Evolutionary conservation across 192 early-diverging fungal genomes (phyloP).

Genomic region (Martensiomyces pterosporus): DNA sequence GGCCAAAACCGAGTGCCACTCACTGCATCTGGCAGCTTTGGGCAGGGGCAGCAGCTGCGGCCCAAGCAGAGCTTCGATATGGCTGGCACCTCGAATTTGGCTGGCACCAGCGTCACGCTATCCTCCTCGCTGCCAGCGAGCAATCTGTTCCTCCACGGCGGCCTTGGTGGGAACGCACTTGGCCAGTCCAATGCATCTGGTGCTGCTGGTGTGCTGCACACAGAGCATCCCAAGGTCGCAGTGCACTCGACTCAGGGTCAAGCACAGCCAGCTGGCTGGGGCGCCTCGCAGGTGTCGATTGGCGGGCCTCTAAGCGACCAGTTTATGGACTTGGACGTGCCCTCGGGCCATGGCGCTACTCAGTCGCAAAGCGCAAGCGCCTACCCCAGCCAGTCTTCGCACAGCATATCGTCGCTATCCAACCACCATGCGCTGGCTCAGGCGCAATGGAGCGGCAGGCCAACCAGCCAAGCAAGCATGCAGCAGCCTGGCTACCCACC

Average conservation of each 20-base stretch:
- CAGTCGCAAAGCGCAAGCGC: no score
- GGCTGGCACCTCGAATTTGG: constrained; percentile 6
- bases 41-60: constrained; percentile 12
- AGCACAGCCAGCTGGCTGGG: no score
- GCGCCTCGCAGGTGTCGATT: no score
- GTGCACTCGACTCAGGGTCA: no score
- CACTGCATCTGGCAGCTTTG: neutral
- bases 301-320: no score
- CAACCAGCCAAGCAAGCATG: neutral
- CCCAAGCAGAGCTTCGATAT: constrained; percentile 23
- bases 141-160: constrained; percentile 20
- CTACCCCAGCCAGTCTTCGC: neutral
- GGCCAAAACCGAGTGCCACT: constrained; percentile 9
- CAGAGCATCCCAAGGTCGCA: no score
- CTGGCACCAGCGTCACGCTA: constrained; percentile 16
- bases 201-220: no score
- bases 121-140: constrained; percentile 32
- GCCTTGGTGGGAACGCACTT: no score
- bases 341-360: no score
- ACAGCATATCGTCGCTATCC: neutral
- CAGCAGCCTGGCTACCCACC: neutral
- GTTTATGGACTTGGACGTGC: no score
- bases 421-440: neutral
- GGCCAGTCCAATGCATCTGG: no score
- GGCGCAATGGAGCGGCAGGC: neutral